Evolutionary conservation across 1,284 basidiomycete genomes (phyloP), one percentile per base, ranked within the genome.

Genomic region (Trichosporon sp.): DNA sequence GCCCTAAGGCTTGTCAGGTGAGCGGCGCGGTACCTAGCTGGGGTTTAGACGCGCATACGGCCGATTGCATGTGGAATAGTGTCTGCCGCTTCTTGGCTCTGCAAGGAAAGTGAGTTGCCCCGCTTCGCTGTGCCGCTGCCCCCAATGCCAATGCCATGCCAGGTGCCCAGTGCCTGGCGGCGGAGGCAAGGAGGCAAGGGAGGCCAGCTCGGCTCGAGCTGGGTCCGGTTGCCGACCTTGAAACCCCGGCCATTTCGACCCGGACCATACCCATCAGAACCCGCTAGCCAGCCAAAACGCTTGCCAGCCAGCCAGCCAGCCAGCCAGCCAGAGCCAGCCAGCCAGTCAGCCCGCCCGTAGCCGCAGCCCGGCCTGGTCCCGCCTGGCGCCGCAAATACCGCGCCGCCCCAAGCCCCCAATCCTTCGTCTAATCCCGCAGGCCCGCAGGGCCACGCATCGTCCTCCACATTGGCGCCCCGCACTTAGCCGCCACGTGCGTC

Each of bases 1-100:
- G 21, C 47, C 47, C 23, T 51, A 21, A 51, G 47, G 18, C 21
- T 51, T 51, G 47, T 51, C 42, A 44, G 35, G 35, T 44, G 42
- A 44, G 51, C 18, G 3, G 44, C 9, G 51, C 51, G 21, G 51
- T 53, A 53, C 18, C 11, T 25, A 25, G 51, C 18, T 18, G 29
- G 56, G 56, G 29, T 31, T 60, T 60, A 60, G 56, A 60, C 56
- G 56, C 56, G 56, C 27, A 31, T 60, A 60, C 56, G 56, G 56
- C 56, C 56, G 56, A 60, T n/a, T 60, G 29, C 56, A 32, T 29
- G 29, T 32, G 56, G 56, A 60, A 31, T 60, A 60, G 7, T 51
- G 6, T n/a, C 21, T 18, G 44, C 6, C 21, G 44, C 18, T 47
- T 47, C 6, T 3, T 15, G 44, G 38, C 13, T 18, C 11, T 12